phyloP scores from a whole-genome alignment of 2,329 filamentous ascomycete genomes.

The Plenodomus biglobosus region DNA sequence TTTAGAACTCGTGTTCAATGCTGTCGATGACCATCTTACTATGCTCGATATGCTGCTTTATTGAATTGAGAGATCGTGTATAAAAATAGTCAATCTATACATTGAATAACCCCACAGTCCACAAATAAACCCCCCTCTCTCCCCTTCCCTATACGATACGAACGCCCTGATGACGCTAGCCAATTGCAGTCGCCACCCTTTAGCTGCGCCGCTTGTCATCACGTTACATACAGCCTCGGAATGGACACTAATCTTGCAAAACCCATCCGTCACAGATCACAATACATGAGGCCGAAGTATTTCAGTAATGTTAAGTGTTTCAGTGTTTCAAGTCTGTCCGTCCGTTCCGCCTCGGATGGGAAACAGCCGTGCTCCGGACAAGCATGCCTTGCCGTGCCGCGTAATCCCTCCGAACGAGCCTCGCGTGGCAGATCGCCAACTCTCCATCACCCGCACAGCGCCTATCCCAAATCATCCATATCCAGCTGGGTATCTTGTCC shows the following conservation, averaged over 20 bases:
- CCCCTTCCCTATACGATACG: background rate
- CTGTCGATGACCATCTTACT: no score
- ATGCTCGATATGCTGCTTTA: no score
- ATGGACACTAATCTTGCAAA: no score
- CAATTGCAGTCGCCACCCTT: background rate
- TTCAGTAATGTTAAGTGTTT: background rate
- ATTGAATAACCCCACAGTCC: background rate
- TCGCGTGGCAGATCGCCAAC: constrained; percentile 1
- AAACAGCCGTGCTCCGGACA: background rate
- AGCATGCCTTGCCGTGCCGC: background rate
- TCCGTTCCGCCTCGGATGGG: background rate
- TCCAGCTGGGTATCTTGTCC: background rate
- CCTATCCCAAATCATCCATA: background rate
- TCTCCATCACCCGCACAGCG: background rate
- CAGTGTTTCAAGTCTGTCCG: background rate
- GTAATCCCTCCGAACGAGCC: background rate
- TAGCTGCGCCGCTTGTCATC: background rate
- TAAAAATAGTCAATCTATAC: no score
- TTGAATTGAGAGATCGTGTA: no score
- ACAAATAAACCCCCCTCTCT: no score
- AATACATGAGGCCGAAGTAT: background rate
- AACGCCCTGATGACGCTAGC: background rate
- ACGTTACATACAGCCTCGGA: background rate
- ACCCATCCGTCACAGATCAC: background rate
- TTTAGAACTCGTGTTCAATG: no score